phyloP scores from a whole-genome alignment of 1,139 yeast genomes.

The Pichia sp. region DNA sequence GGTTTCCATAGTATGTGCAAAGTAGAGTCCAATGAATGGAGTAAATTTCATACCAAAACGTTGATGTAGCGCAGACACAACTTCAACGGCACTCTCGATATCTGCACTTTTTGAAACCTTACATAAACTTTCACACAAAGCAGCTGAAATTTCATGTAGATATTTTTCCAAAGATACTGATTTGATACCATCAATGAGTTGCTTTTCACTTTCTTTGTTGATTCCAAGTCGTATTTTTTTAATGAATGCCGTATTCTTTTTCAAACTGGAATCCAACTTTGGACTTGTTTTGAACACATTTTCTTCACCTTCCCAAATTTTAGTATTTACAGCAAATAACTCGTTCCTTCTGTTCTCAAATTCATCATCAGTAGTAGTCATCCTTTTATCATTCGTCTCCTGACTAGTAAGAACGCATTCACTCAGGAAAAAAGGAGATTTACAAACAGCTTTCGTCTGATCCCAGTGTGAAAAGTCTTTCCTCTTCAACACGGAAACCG shows the following conservation, averaged over 20 bases:
- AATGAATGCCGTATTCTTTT: slow-evolving; percentile 77
- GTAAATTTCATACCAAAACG: slow-evolving; percentile 54
- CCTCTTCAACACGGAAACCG: too few relatives aligned
- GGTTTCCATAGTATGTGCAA: slow-evolving; percentile 27
- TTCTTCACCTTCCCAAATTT: slow-evolving; percentile 47
- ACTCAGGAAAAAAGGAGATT: too few relatives aligned
- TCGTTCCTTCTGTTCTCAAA: slow-evolving; percentile 27
- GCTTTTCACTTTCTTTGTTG: slow-evolving; percentile 34
- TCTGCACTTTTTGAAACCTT: slow-evolving; percentile 53
- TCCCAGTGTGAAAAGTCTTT: too few relatives aligned
- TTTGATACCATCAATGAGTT: slow-evolving; percentile 52
- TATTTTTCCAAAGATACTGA: slow-evolving; percentile 68
- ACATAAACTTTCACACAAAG: slow-evolving; percentile 55
- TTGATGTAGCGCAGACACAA: slow-evolving; percentile 70
- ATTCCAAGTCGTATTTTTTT: slow-evolving; percentile 58
- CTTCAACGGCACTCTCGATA: slow-evolving; percentile 53
- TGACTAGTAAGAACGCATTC: too few relatives aligned
- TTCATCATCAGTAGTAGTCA: slow-evolving; percentile 3
- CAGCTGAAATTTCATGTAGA: slow-evolving; percentile 58
- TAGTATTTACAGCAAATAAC: slow-evolving; percentile 34
- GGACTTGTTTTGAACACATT: slow-evolving; percentile 20
- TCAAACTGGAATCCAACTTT: slow-evolving; percentile 66
- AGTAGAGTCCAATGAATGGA: slow-evolving; percentile 38
- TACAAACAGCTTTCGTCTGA: too few relatives aligned
- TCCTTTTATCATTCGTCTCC: too few relatives aligned